Evolutionary conservation across 495 filamentous ascomycete genomes (phyloP).

Genomic region (Neurospora sp.): DNA sequence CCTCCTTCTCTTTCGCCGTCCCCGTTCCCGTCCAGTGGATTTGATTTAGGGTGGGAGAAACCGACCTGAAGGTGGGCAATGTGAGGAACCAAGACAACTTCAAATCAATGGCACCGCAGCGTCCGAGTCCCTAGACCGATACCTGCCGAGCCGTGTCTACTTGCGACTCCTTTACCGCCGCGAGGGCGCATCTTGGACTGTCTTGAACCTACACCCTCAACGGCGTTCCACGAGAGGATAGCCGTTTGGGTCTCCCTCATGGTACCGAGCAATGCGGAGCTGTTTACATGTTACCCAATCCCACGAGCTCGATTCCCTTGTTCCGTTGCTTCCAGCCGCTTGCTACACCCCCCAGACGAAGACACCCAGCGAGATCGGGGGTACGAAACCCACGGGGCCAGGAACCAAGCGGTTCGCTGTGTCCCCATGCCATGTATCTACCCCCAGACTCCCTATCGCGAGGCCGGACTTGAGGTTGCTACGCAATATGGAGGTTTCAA

Average conservation of each 20-base stretch:
- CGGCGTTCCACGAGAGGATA: not conserved
- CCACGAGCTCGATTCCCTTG: not conserved
- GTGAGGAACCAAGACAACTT: not conserved
- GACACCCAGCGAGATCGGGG: not conserved
- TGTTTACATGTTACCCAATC: not conserved
- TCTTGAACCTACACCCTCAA: not conserved
- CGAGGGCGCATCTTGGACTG: not conserved
- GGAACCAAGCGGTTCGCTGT: not conserved
- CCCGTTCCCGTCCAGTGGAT: not conserved
- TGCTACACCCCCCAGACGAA: not conserved
- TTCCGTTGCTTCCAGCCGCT: not conserved
- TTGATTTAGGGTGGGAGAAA: not conserved
- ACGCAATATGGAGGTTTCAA: not conserved
- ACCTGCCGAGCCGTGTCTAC: slow-evolving; percentile 7
- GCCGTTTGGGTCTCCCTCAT: not conserved
- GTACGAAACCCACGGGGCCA: not conserved
- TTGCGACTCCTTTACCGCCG: not conserved
- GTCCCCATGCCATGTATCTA: not conserved
- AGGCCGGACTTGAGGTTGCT: not conserved
- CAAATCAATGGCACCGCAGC: not conserved
- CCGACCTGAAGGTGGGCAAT: not conserved
- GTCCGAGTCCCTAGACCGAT: slow-evolving; percentile 2
- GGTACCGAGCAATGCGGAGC: not conserved
- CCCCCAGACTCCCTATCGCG: not conserved
- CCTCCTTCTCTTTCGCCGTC: not conserved